Conservation (phyloP, 768 basidiomycete species). For the Cantharellus anzutake region DNA sequence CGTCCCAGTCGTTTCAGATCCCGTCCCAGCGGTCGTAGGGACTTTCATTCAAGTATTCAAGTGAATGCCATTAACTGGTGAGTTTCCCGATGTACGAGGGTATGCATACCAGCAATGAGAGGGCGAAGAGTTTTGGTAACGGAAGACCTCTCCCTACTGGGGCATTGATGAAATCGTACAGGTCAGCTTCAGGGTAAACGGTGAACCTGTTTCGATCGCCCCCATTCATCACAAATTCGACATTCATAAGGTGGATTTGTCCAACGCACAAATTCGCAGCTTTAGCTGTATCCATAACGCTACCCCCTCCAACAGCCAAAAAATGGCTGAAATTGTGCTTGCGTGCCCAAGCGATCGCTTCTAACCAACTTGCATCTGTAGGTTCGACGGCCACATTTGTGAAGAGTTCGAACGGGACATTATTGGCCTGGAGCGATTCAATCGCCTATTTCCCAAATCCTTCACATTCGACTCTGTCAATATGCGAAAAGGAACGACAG, state of each 20-base stretch:
- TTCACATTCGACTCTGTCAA: background rate
- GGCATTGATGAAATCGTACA: constrained; percentile 95
- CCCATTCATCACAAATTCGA: background rate
- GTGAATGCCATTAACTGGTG: background rate
- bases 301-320: constrained; percentile 81
- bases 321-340: constrained; percentile 84
- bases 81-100: background rate
- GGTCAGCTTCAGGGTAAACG: constrained; percentile 78
- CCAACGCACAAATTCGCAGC: constrained; percentile 66
- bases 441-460: constrained; percentile 31
- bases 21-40: constrained; percentile 69
- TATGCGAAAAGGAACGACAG: constrained; percentile 1
- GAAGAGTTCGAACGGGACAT: constrained; percentile 65
- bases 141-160: constrained; percentile 86
- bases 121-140: constrained; percentile 58
- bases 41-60: constrained; percentile 17
- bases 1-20: constrained; percentile 87
- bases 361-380: constrained; percentile 74
- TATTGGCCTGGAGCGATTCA: constrained; percentile 52
- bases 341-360: constrained; percentile 78
- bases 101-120: constrained; percentile 50
- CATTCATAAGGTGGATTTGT: background rate
- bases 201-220: constrained; percentile 35
- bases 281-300: constrained; percentile 91
- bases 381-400: constrained; percentile 76